phyloP scores from a whole-genome alignment of 106 monocot species.

The Apostasia ramifera region DNA sequence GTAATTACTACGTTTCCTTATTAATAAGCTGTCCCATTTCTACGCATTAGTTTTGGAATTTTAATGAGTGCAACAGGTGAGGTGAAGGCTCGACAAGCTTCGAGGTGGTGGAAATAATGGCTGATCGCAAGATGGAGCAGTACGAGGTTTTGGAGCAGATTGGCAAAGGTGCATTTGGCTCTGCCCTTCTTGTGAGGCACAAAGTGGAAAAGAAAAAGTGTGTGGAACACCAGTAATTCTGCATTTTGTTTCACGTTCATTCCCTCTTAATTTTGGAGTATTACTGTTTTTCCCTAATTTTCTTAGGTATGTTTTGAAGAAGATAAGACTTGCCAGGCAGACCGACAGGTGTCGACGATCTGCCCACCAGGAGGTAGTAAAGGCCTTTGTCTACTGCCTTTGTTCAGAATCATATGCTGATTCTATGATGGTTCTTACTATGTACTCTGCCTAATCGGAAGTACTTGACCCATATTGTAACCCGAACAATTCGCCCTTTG shows the following conservation, averaged over 20 bases:
- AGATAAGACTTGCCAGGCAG: slow-evolving; percentile 95
- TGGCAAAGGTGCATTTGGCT: slow-evolving; percentile 96
- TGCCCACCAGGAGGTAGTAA: slow-evolving; percentile 75
- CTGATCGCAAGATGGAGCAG: slow-evolving; percentile 55
- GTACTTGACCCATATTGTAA: no score
- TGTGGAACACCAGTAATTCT: slow-evolving; percentile 4
- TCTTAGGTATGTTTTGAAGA: slow-evolving; percentile 96
- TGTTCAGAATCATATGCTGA: not conserved
- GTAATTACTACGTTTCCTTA: not conserved
- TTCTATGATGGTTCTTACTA: not conserved
- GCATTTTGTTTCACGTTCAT: not conserved
- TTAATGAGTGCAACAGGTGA: not conserved
- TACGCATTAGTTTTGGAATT: not conserved
- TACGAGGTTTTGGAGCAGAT: slow-evolving; percentile 99
- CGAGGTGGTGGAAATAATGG: not conserved
- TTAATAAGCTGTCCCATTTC: not conserved
- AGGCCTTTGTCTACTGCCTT: not conserved
- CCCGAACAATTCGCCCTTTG: no score
- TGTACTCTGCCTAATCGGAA: no score
- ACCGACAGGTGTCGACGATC: slow-evolving; percentile 83
- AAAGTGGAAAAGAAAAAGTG: slow-evolving; percentile 62
- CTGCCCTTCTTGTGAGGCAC: slow-evolving; percentile 88
- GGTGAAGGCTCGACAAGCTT: slow-evolving; percentile 3
- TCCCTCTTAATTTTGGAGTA: not conserved
- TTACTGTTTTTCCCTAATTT: slow-evolving; percentile 1